These are phyloP conservation scores for Suhomyces bolitotheri DNA, from an alignment of 1,139 yeast species.

Conservation along the genomic window DNA sequence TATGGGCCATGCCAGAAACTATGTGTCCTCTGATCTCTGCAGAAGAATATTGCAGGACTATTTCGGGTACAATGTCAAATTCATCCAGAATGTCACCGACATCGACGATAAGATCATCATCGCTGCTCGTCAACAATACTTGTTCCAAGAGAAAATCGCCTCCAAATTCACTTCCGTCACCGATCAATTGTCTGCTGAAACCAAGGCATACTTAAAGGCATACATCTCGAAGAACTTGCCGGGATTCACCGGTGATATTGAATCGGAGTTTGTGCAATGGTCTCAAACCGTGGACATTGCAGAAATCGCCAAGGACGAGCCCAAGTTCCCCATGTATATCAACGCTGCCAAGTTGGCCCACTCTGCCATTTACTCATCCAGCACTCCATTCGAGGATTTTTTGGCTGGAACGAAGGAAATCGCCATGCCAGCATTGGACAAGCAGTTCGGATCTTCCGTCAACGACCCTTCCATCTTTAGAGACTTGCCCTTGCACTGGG, in stretches of 20 bases:
- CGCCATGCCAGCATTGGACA: conserved; percentile 71
- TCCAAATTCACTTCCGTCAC: conserved; percentile 31
- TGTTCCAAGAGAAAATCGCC: conserved; percentile 61
- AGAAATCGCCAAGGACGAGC: conserved; percentile 54
- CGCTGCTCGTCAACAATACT: conserved; percentile 86
- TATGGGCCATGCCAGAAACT: conserved; percentile 99
- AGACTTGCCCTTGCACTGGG: conserved; percentile 88
- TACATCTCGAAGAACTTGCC: conserved; percentile 64
- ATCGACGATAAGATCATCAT: conserved; percentile 95
- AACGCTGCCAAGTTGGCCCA: conserved; percentile 63
- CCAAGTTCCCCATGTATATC: conserved; percentile 84
- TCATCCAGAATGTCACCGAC: conserved; percentile 96
- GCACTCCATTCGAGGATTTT: conserved; percentile 35
- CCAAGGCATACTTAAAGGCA: conserved; percentile 42
- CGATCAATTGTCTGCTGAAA: conserved; percentile 38
- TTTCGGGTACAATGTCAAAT: conserved; percentile 82
- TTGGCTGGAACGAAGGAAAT: conserved; percentile 63
- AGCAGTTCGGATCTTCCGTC: conserved; percentile 68
- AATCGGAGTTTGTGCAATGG: conserved; percentile 55
- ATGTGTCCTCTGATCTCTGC: conserved; percentile 90
- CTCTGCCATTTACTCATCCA: conserved; percentile 32
- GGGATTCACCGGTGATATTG: conserved; percentile 33
- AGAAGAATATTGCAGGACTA: conserved; percentile 85
- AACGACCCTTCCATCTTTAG: conserved; percentile 84
- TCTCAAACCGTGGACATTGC: conserved; percentile 46